Evolutionary conservation across 1,284 basidiomycete species (phyloP).

Genomic region (Flammula alnicola): DNA sequence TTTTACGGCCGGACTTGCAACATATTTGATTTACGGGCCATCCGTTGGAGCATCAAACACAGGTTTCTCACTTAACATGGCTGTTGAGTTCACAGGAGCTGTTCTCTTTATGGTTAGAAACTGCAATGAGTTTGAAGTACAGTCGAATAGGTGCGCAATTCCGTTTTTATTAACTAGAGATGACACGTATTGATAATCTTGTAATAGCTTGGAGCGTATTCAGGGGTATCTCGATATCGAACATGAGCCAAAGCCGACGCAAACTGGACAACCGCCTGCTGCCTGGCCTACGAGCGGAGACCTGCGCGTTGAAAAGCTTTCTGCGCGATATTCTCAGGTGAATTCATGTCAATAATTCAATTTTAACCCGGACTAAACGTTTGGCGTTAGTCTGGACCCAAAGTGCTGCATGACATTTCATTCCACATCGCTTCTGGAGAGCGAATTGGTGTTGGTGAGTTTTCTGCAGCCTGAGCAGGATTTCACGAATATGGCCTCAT

Average conservation of each 20-base stretch:
- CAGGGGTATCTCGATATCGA: conserved; percentile 73
- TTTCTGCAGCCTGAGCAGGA: neutral
- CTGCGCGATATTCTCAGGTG: conserved; percentile 56
- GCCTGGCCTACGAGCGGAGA: conserved; percentile 81
- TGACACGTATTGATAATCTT: conserved; percentile 27
- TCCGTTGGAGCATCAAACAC: conserved; percentile 49
- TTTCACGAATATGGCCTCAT: neutral
- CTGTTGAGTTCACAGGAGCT: conserved; percentile 47
- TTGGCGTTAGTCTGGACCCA: conserved; percentile 36
- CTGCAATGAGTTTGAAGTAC: conserved; percentile 45
- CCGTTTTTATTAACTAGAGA: conserved; percentile 55
- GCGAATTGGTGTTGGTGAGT: conserved; percentile 61
- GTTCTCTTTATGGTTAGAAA: conserved; percentile 48
- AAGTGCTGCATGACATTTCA: conserved; percentile 57
- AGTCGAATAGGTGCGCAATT: conserved; percentile 41
- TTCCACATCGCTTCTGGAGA: conserved; percentile 62
- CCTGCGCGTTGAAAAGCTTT: conserved; percentile 63
- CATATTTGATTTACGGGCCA: conserved; percentile 62
- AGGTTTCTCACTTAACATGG: conserved; percentile 60
- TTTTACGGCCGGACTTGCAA: conserved; percentile 46
- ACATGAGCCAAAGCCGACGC: conserved; percentile 61
- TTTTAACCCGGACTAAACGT: conserved; percentile 7
- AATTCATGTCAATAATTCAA: conserved; percentile 10
- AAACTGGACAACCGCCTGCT: conserved; percentile 50
- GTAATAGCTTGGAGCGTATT: conserved; percentile 71